Evolutionary conservation across 257 asterid species (phyloP).

Genomic region (Solanum raphanifolium): DNA sequence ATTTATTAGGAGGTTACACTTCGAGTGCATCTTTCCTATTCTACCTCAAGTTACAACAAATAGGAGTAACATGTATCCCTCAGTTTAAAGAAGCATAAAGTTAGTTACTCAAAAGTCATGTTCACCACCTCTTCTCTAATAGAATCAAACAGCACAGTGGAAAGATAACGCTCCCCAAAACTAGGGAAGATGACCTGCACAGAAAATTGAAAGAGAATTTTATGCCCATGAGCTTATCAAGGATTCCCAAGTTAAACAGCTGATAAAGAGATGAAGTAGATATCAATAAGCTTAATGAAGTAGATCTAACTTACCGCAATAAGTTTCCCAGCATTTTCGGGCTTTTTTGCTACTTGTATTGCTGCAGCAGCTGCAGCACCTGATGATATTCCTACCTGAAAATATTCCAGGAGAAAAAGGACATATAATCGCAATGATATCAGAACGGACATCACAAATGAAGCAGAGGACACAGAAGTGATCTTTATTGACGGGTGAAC

Average conservation of each 20-base stretch:
- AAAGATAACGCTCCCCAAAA: conserved; percentile 51
- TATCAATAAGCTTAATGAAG: not conserved
- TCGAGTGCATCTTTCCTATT: not conserved
- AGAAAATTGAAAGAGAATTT: not conserved
- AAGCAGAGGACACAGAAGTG: not conserved
- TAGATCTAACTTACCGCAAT: conserved; percentile 28
- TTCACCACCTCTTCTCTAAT: conserved; percentile 30
- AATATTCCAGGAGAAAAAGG: not conserved
- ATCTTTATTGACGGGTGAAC: not conserved
- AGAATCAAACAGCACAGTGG: conserved; percentile 41
- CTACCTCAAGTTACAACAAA: not conserved
- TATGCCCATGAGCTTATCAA: not conserved
- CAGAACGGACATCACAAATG: not conserved
- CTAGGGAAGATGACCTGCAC: conserved; percentile 32
- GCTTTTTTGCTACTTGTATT: conserved; percentile 32
- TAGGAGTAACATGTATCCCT: not conserved
- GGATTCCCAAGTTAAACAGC: not conserved
- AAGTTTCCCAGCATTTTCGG: conserved; percentile 51
- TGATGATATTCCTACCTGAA: conserved; percentile 50
- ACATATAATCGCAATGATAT: not conserved
- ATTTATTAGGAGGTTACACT: not conserved
- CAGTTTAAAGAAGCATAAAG: not conserved
- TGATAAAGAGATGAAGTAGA: not conserved
- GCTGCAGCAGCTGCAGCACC: conserved; percentile 64
- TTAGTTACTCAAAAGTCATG: conserved; percentile 11